Percentiles rank a stretch among this genome's conserved stretches.
Conservation (phyloP, 441 rosid species). For the Populus hybrid region DNA sequence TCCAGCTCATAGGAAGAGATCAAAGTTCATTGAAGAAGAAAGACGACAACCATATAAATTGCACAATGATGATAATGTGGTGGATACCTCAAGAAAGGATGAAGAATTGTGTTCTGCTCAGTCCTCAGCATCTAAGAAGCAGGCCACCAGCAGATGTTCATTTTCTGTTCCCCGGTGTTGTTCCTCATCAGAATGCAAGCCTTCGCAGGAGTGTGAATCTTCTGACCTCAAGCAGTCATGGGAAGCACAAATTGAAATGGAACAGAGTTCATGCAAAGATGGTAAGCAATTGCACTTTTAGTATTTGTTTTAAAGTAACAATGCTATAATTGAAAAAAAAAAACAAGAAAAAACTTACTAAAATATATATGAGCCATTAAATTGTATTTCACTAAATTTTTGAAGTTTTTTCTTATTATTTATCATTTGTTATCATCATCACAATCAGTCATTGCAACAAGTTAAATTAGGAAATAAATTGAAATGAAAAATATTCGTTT, state of each 20-base stretch:
- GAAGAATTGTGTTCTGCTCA: conserved; percentile 68
- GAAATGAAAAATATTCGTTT: too few species aligned
- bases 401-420: too few species aligned
- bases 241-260: conserved; percentile 35
- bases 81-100: conserved; percentile 33
- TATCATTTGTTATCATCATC: too few species aligned
- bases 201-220: conserved; percentile 41
- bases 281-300: conserved; percentile 26
- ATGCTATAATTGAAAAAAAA: too few species aligned
- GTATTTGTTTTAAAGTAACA: too few species aligned
- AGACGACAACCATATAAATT: conserved; percentile 19
- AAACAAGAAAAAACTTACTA: too few species aligned
- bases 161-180: conserved; percentile 57
- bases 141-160: conserved; percentile 36
- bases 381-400: too few species aligned
- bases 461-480: too few species aligned
- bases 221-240: conserved; percentile 38
- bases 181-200: conserved; percentile 44
- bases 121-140: conserved; percentile 53
- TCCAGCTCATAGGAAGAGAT: conserved; percentile 45
- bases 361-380: too few species aligned
- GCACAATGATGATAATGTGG: conserved; percentile 22
- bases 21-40: conserved; percentile 36
- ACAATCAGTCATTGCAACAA: too few species aligned
- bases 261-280: conserved; percentile 35